A percentile compares a stretch with the other conserved stretches of the same genome.
These are phyloP conservation scores for Aspergillus sp. DNA, from an alignment of 2,329 filamentous ascomycete genomes.

Conservation along the genomic window DNA sequence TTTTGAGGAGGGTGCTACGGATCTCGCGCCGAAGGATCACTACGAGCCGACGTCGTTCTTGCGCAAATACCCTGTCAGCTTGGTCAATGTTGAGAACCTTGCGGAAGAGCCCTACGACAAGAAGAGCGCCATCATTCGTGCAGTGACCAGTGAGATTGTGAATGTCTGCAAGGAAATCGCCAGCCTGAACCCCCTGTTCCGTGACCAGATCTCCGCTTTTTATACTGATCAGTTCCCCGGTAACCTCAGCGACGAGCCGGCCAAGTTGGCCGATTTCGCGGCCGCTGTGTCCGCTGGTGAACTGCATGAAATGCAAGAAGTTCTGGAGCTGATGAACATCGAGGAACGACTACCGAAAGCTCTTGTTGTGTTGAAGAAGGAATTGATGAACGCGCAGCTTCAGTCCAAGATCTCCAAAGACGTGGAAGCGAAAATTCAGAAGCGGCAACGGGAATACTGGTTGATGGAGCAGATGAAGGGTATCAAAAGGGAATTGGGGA, in stretches of 20 bases:
- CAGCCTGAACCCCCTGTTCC: constrained; percentile 87
- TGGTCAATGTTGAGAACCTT: constrained; percentile 94
- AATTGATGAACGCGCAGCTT: constrained; percentile 95
- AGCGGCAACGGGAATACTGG: constrained; percentile 97
- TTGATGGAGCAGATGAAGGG: constrained; percentile 99
- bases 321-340: constrained; percentile 83
- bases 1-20: constrained; percentile 80
- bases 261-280: constrained; percentile 94
- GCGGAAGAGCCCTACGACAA: constrained; percentile 85
- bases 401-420: constrained; percentile 98
- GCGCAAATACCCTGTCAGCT: constrained; percentile 84
- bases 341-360: constrained; percentile 92
- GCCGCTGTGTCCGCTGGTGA: constrained; percentile 95
- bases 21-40: constrained; percentile 54
- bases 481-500: constrained; percentile 89
- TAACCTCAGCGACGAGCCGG: constrained; percentile 91
- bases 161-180: constrained; percentile 99
- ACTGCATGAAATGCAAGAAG: constrained; percentile 86
- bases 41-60: constrained; percentile 91
- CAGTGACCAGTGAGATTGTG: constrained; percentile 95
- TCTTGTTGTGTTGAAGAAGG: constrained; percentile 90
- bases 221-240: constrained; percentile 92
- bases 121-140: constrained; percentile 83
- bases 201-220: constrained; percentile 96
- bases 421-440: constrained; percentile 95